Conservation (phyloP, 306 rosid genomes). For the Cicer bijugum region DNA sequence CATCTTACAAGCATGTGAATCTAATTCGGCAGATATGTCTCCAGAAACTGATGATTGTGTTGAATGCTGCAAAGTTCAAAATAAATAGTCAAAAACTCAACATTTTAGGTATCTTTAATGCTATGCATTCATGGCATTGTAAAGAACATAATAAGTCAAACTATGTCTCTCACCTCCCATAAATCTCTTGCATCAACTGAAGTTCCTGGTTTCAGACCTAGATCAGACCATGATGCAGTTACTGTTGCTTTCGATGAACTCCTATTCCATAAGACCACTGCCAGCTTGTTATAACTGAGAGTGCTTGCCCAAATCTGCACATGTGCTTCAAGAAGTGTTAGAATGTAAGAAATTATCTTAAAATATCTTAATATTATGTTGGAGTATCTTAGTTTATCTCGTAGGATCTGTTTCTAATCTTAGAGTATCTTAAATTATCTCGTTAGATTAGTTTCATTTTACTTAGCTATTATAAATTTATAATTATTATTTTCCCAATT, state of each 20-base stretch:
- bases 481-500: neutral
- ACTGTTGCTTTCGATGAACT: slow-evolving; percentile 53
- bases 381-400: neutral
- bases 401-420: neutral
- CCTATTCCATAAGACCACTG: slow-evolving; percentile 71
- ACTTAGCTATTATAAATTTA: neutral
- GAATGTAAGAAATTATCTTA: too few species aligned
- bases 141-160: neutral
- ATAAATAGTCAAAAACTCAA: neutral
- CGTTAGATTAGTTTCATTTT: neutral
- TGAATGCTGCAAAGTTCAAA: slow-evolving; percentile 58
- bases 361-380: too few species aligned
- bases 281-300: slow-evolving; percentile 56
- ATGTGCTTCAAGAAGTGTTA: slow-evolving; percentile 13
- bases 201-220: slow-evolving; percentile 54
- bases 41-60: slow-evolving; percentile 44
- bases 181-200: slow-evolving; percentile 60
- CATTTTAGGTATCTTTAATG: neutral
- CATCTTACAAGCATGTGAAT: slow-evolving; percentile 68
- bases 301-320: slow-evolving; percentile 80
- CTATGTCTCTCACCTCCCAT: slow-evolving; percentile 64
- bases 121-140: neutral
- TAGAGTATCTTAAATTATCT: neutral
- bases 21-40: slow-evolving; percentile 53
- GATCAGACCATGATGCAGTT: slow-evolving; percentile 66